Evolutionary conservation across 306 rosid genomes (phyloP), one percentile per base, ranked within the genome.

Genomic region (Glycine tomentella): DNA sequence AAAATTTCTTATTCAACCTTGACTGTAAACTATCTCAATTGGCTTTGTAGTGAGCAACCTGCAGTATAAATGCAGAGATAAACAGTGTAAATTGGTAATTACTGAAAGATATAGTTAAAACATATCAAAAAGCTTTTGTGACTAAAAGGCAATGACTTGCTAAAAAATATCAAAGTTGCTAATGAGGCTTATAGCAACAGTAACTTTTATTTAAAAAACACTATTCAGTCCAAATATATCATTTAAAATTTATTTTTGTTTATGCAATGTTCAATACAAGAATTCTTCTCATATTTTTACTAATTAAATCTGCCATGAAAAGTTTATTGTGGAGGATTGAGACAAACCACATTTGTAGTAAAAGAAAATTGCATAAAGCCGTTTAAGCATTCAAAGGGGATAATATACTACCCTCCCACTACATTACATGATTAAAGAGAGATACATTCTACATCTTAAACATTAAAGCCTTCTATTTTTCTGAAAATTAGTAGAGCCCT

Each of bases 1-100:
- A 66, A 51, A 55, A 20, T 68, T 45, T 53, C 45, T 17, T 9
- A 1, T 62, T 25, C 7, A 78, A 8, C 46, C 68, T 62, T 67
- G 13, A 55, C 58, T 78, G 74, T 53, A 4, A 42, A 9, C 11
- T 31, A 67, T 65, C 14, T 53, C 40, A 53, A 51, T 46, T 74
- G 59, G 62, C 31, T 74, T 66, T 74, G 69, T 74, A n/a, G 62
- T 3, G 56, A 57, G 69, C 46, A 75, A 75, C 53, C 76, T 55
- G 38, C 65, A 13, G 64, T 68, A 17, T 12, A 75, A 75, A 34
- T 57, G 17, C 16, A 42, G 76, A 25, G 7, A 57, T 67, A 75
- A 31, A 40, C 25, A 31, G 53, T 55, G 44, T 15, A 25, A 10
- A 11, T 74, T 42, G 40, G 79, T 57, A 40, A 73, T 77, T 45